These are phyloP conservation scores for Chlorella sp. DNA, from an alignment of 139 green algal species.

Conservation along the genomic window DNA sequence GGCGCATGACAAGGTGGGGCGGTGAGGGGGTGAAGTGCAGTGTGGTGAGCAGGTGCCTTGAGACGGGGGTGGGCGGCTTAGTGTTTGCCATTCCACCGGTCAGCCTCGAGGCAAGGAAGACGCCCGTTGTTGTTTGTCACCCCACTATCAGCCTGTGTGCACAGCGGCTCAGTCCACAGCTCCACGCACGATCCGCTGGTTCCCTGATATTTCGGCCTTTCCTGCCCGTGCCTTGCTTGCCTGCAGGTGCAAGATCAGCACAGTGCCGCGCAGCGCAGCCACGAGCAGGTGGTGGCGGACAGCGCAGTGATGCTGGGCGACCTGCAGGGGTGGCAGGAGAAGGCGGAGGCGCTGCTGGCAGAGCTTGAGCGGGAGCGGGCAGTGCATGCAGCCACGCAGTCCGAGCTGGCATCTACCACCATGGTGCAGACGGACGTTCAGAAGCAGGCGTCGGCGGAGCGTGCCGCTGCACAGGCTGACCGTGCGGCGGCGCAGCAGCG, in stretches of 20 bases:
- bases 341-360: slow-evolving; percentile 42
- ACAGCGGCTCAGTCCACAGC: neutral
- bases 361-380: slow-evolving; percentile 45
- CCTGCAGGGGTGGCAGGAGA: slow-evolving; percentile 47
- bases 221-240: neutral
- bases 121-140: too few species aligned
- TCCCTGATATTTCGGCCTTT: neutral
- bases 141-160: too few species aligned
- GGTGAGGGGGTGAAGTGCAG: neutral
- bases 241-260: slow-evolving; percentile 16
- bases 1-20: slow-evolving; percentile 4
- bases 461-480: slow-evolving; percentile 6
- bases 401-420: neutral
- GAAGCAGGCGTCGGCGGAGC: neutral
- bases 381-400: slow-evolving; percentile 6
- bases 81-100: neutral
- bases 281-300: slow-evolving; percentile 44
- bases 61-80: neutral
- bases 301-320: slow-evolving; percentile 40
- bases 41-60: neutral
- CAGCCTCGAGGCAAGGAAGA: neutral
- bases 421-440: neutral
- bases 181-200: neutral
- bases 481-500: slow-evolving; percentile 10
- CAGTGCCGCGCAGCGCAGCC: slow-evolving; percentile 11